Conservation (phyloP, 176 grass and related monocot genomes). For the Stipa capillata region DNA sequence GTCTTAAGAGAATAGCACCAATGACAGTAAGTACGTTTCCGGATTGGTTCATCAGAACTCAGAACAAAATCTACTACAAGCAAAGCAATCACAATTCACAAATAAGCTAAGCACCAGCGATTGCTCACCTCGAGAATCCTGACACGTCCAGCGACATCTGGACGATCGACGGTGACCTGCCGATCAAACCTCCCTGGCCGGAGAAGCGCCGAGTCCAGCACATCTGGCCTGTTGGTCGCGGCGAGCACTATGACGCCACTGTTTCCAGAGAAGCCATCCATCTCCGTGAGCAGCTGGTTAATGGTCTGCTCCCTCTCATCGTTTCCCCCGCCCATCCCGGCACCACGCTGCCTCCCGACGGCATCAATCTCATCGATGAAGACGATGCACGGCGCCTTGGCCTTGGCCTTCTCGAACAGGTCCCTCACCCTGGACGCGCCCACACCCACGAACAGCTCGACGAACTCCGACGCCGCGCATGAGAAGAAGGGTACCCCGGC, state of each 20-base stretch:
- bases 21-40: too few relatives aligned
- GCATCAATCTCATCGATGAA: conserved; percentile 90
- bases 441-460: conserved; percentile 78
- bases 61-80: neutral
- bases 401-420: conserved; percentile 94
- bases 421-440: conserved; percentile 75
- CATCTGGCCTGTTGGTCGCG: conserved; percentile 81
- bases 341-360: conserved; percentile 67
- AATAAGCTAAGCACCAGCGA: neutral
- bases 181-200: conserved; percentile 85
- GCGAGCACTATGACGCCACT: conserved; percentile 94
- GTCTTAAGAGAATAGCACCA: too few relatives aligned
- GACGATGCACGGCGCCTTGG: conserved; percentile 88
- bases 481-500: conserved; percentile 87
- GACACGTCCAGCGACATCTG: conserved; percentile 82
- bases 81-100: neutral
- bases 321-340: conserved; percentile 65
- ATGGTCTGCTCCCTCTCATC: conserved; percentile 99
- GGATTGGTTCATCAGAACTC: neutral
- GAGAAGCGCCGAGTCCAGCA: conserved; percentile 60
- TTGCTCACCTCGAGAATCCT: conserved; percentile 66
- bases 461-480: conserved; percentile 74
- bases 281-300: conserved; percentile 95
- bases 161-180: conserved; percentile 90
- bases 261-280: conserved; percentile 94